Evolutionary conservation across 768 basidiomycete genomes (phyloP), one percentile per base, ranked within the genome.

Genomic region (Suillus alpinus): DNA sequence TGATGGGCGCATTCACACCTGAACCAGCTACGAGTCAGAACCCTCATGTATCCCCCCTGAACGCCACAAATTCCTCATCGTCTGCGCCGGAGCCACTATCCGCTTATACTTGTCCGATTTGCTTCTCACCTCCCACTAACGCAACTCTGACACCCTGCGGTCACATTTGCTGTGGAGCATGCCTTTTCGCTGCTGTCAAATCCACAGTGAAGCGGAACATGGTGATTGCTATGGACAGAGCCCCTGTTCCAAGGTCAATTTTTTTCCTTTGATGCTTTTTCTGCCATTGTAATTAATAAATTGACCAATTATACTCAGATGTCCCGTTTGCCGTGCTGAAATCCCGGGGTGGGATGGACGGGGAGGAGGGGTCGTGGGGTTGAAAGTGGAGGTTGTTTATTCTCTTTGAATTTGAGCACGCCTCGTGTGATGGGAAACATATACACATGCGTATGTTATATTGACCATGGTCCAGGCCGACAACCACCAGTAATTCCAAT

Each of bases 71-170:
- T 14, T 59, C 58, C 6, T 49, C 58, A 39, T 59, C 60, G 39
- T 31, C 55, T 59, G 51, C 51, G 2, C 61, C 65, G 7, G 71
- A 72, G 46, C 76, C 75, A 0, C 78, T 90, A 16, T 80, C 86
- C 0, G 74, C 79, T n/a, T 92, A 91, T 69, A 83, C 82, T 0
- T 92, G 91, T 67, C 91, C 91, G 10, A 88, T 92, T 62, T 92
- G 91, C 68, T 91, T 91, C 77, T 86, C 79, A 43, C 82, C 88
- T 0, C 90, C 90, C 0, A 84, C 84, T 0, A 86, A 89, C 62
- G 88, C 91, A 5, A 88, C 89, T 1, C 70, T 93, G 50, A 92
- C 90, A 0, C 89, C 88, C 0, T 93, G 91, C 64, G 91, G 91
- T 0, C 91, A 93, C 64, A 80, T 93, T 41, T 85, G 86, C 62